Conservation (phyloP, 805 yeast species). For the Kuraishia floccosa region DNA sequence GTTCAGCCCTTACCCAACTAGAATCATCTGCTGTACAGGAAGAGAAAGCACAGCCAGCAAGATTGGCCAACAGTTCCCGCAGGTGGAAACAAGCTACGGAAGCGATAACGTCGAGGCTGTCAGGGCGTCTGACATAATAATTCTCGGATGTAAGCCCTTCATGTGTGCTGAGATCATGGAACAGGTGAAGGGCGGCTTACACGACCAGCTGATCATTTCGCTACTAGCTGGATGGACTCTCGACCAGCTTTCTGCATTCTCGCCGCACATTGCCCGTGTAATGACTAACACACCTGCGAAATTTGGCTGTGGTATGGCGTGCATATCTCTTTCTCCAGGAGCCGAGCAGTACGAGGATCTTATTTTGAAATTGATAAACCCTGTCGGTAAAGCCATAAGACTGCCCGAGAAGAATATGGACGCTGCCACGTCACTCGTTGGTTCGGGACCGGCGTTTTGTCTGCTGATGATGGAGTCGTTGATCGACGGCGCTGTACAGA, state of each 20-base stretch:
- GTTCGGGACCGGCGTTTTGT: slow-evolving; percentile 95
- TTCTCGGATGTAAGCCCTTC: slow-evolving; percentile 86
- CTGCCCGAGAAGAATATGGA: slow-evolving; percentile 91
- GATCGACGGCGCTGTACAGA: slow-evolving; percentile 87
- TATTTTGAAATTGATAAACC: slow-evolving; percentile 41
- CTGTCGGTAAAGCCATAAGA: slow-evolving; percentile 57
- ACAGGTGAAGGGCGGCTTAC: slow-evolving; percentile 31
- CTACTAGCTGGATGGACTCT: slow-evolving; percentile 91
- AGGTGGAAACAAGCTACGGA: slow-evolving; percentile 41
- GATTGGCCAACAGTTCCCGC: slow-evolving; percentile 34
- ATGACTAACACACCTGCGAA: slow-evolving; percentile 98
- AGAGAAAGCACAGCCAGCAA: slow-evolving; percentile 37
- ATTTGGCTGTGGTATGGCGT: slow-evolving; percentile 90
- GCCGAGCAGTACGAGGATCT: slow-evolving; percentile 34
- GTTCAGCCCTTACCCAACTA: slow-evolving; percentile 48
- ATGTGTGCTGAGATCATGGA: slow-evolving; percentile 52
- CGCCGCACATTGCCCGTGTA: slow-evolving; percentile 68
- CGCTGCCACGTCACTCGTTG: slow-evolving; percentile 89
- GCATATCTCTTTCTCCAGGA: slow-evolving; percentile 58
- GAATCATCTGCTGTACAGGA: slow-evolving; percentile 70
- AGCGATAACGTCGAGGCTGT: slow-evolving; percentile 48
- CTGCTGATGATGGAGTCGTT: slow-evolving; percentile 82
- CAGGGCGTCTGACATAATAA: slow-evolving; percentile 50
- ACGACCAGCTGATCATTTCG: slow-evolving; percentile 58
- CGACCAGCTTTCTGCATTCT: slow-evolving; percentile 42